phyloP scores from a whole-genome alignment of 441 rosid genomes.

The Erodium trifolium region DNA sequence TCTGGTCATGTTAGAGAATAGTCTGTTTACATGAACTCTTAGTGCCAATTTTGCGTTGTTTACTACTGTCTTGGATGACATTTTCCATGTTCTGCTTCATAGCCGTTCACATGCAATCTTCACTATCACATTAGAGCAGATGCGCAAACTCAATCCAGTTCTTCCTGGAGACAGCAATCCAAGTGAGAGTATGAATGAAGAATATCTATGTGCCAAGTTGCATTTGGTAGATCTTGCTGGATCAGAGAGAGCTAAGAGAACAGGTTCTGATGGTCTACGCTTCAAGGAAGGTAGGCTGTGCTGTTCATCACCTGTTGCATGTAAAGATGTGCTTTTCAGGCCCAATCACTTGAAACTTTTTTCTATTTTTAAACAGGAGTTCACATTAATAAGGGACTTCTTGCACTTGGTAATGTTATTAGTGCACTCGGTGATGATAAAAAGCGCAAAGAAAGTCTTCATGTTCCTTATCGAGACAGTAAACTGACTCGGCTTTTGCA shows the following conservation, averaged over 20 bases:
- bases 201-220: conserved; percentile 94
- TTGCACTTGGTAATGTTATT: conserved; percentile 98
- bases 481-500: conserved; percentile 96
- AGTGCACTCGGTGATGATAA: conserved; percentile 98
- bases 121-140: conserved; percentile 92
- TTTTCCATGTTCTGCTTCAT: conserved; percentile 21
- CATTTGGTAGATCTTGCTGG: conserved; percentile 99
- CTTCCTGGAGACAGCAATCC: conserved; percentile 44
- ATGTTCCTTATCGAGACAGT: conserved; percentile 97
- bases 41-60: background rate
- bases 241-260: conserved; percentile 95
- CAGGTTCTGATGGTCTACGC: conserved; percentile 92
- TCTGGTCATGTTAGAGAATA: background rate
- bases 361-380: conserved; percentile 51
- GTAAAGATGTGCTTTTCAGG: conserved; percentile 15
- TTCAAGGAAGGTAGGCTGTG: conserved; percentile 80
- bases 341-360: conserved; percentile 18
- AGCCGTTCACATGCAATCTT: conserved; percentile 99
- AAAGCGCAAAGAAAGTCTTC: conserved; percentile 89
- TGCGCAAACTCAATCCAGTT: conserved; percentile 62
- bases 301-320: conserved; percentile 13
- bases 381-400: conserved; percentile 95
- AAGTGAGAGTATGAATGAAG: conserved; percentile 63
- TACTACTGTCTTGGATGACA: conserved; percentile 8
- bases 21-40: conserved; percentile 2